These are phyloP conservation scores for Bathelium albidoporum DNA, from an alignment of 495 filamentous ascomycete genomes.

Conservation along the genomic window DNA sequence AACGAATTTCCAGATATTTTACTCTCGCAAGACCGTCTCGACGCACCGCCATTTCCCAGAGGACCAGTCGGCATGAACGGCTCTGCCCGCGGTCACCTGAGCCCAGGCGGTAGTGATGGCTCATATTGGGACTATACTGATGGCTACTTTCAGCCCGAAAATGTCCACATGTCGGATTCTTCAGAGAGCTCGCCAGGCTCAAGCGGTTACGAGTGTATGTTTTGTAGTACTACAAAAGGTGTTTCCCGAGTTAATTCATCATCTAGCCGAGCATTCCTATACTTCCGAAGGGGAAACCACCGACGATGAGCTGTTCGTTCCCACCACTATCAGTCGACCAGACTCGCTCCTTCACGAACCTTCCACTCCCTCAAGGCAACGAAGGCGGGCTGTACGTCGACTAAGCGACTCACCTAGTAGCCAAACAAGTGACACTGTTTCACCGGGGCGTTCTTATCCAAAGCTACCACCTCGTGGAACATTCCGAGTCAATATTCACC, in stretches of 20 bases:
- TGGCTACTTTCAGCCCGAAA: background rate
- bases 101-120: background rate
- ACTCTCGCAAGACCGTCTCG: background rate
- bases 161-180: background rate
- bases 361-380: background rate
- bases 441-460: background rate
- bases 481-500: background rate
- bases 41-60: background rate
- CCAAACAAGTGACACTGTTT: background rate
- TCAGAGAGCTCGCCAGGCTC: background rate
- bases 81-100: background rate
- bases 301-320: background rate
- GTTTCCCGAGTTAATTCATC: background rate
- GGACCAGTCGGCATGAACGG: background rate
- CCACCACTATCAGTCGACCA: background rate
- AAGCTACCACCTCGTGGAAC: background rate
- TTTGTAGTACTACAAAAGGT: too few relatives aligned
- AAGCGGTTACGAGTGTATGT: constrained; percentile 3
- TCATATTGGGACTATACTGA: background rate
- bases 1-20: background rate
- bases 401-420: background rate
- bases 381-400: background rate
- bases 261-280: background rate
- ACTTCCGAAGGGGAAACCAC: background rate
- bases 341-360: background rate